These are phyloP conservation scores for Plantago elongata DNA, from an alignment of 257 asterid genomes.

Conservation along the genomic window DNA sequence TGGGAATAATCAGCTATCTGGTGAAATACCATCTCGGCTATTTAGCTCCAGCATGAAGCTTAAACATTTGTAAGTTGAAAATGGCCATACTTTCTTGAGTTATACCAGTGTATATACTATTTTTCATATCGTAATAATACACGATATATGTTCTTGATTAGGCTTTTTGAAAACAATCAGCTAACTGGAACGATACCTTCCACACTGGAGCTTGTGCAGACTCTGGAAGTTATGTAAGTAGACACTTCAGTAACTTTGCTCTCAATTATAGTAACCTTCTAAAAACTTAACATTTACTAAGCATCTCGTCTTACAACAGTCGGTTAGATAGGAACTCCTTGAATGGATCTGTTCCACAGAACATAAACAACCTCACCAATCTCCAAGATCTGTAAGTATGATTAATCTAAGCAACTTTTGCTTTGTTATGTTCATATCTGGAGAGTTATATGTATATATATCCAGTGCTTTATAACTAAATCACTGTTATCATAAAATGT, in stretches of 20 bases:
- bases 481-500: constrained; percentile 5
- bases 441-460: not conserved
- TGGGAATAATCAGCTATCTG: constrained; percentile 69
- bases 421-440: not conserved
- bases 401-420: not conserved
- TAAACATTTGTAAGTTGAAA: constrained; percentile 68
- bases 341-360: constrained; percentile 55
- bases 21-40: constrained; percentile 62
- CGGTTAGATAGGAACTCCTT: constrained; percentile 69
- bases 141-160: constrained; percentile 22
- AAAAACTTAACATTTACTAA: too few species aligned
- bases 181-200: constrained; percentile 70
- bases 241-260: not conserved
- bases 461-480: not conserved
- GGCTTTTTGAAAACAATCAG: constrained; percentile 72
- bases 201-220: constrained; percentile 50
- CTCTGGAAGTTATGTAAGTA: constrained; percentile 83
- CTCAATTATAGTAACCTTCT: too few species aligned
- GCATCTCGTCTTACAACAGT: constrained; percentile 30
- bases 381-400: constrained; percentile 62
- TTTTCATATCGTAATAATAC: not conserved
- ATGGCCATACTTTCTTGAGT: not conserved
- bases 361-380: constrained; percentile 52
- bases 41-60: constrained; percentile 56
- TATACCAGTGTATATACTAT: not conserved